These are phyloP conservation scores for Chlamydomonas reinhardtii DNA, from an alignment of 163 green algal genomes.

Conservation along the genomic window DNA sequence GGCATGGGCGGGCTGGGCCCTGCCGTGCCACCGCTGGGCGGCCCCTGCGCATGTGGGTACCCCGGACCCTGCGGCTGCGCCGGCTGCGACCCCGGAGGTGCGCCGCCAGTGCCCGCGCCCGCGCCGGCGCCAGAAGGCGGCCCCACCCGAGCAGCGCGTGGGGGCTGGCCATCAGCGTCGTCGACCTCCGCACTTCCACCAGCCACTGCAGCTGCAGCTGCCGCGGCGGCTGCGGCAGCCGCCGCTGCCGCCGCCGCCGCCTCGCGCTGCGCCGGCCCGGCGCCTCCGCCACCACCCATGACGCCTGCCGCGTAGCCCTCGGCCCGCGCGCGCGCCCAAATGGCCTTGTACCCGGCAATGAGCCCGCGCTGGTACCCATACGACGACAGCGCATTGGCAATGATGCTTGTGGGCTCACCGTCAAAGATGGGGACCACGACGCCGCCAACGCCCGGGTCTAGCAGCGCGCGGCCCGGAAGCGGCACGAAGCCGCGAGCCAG, in stretches of 20 bases:
- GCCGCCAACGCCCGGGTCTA: constrained; percentile 65
- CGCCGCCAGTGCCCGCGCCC: too few relatives aligned
- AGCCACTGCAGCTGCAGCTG: too few relatives aligned
- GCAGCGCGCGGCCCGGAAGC: constrained; percentile 55
- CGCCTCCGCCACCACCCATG: background rate
- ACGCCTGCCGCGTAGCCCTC: background rate
- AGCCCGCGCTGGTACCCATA: constrained; percentile 77
- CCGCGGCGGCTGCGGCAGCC: too few relatives aligned
- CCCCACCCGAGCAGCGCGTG: too few relatives aligned
- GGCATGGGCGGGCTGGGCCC: background rate
- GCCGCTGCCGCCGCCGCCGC: background rate
- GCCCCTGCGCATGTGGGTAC: too few relatives aligned
- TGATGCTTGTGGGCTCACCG: constrained; percentile 85
- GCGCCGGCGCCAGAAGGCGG: too few relatives aligned
- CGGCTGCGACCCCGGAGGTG: too few relatives aligned
- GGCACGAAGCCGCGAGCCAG: constrained; percentile 25
- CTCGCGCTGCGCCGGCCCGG: too few relatives aligned
- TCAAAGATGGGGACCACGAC: constrained; percentile 70
- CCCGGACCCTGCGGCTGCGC: too few relatives aligned
- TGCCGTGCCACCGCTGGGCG: too few relatives aligned
- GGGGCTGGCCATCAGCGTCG: too few relatives aligned
- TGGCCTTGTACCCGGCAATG: constrained; percentile 56
- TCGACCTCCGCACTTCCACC: too few relatives aligned
- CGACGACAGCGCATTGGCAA: constrained; percentile 85
- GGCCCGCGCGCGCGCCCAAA: constrained; percentile 16